Evolutionary conservation across 768 basidiomycete genomes (phyloP).

Genomic region (Cyclocybe cylindracea): DNA sequence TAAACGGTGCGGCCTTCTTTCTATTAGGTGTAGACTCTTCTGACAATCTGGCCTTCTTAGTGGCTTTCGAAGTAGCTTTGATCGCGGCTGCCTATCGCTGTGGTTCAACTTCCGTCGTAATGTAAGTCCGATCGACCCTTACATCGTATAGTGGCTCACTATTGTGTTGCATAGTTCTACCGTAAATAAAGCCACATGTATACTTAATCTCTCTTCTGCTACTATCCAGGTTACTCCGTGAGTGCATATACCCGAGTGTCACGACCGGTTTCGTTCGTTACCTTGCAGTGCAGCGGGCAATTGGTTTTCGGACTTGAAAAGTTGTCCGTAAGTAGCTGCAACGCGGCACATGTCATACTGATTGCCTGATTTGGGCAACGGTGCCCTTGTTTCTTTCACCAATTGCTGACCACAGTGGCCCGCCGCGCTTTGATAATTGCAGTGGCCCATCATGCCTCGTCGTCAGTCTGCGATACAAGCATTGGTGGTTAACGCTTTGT

Average conservation of each 20-base stretch:
- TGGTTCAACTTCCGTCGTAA: slow-evolving; percentile 97
- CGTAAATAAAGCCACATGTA: slow-evolving; percentile 54
- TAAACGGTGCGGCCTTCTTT: slow-evolving; percentile 69
- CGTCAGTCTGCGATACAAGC: too few species aligned
- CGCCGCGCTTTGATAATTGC: too few species aligned
- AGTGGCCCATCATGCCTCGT: too few species aligned
- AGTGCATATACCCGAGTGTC: neutral
- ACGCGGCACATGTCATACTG: too few species aligned
- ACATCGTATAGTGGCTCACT: slow-evolving; percentile 7
- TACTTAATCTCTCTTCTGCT: neutral
- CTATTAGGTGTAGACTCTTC: neutral
- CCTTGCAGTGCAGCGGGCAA: too few species aligned
- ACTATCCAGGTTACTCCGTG: slow-evolving; percentile 5
- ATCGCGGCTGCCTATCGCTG: slow-evolving; percentile 91
- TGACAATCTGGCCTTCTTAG: slow-evolving; percentile 36
- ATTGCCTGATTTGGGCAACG: too few species aligned
- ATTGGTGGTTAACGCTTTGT: too few species aligned
- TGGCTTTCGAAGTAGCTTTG: slow-evolving; percentile 96
- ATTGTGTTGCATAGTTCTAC: slow-evolving; percentile 60
- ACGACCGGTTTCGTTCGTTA: neutral
- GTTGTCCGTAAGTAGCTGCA: too few species aligned
- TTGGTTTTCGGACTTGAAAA: too few species aligned
- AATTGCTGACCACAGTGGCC: too few species aligned
- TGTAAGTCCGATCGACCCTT: slow-evolving; percentile 48
- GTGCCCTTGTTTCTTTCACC: too few species aligned